These are phyloP conservation scores for Diospyros kaki DNA, from an alignment of 148 eudicot genomes.

Conservation along the genomic window DNA sequence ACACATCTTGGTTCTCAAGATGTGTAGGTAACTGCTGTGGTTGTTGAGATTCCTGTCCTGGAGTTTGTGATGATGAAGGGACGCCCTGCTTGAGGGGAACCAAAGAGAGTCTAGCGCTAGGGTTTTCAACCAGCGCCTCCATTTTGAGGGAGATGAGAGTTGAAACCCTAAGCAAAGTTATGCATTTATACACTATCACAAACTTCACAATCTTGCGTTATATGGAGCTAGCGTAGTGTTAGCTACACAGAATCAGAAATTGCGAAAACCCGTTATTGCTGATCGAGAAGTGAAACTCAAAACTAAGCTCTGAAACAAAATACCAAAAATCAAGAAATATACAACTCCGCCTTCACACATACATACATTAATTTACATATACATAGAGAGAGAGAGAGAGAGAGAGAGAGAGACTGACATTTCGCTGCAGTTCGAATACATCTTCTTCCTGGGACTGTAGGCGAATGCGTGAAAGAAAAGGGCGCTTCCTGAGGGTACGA, in stretches of 20 bases:
- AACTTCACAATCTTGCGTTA: background rate
- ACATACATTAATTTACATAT: no score
- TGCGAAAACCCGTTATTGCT: background rate
- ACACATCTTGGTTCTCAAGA: slow-evolving; percentile 37
- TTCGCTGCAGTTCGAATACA: background rate
- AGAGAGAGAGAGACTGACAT: background rate
- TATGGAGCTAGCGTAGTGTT: background rate
- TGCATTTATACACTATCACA: background rate
- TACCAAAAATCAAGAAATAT: background rate
- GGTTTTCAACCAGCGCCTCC: slow-evolving; percentile 30
- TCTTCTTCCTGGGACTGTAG: background rate
- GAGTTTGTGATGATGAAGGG: slow-evolving; percentile 14
- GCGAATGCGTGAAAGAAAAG: no score
- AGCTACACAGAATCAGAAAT: background rate
- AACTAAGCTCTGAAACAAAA: background rate
- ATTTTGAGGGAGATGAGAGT: background rate
- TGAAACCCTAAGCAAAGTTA: slow-evolving; percentile 17
- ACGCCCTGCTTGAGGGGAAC: slow-evolving; percentile 13
- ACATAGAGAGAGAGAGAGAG: background rate
- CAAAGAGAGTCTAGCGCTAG: slow-evolving; percentile 2
- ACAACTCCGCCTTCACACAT: no score
- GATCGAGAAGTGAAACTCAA: background rate
- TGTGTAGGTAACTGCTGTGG: slow-evolving; percentile 33
- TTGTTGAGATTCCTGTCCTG: slow-evolving; percentile 5
- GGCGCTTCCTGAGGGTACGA: no score